Conservation (phyloP, 331 rosid genomes). For the Arachis monticola region DNA sequence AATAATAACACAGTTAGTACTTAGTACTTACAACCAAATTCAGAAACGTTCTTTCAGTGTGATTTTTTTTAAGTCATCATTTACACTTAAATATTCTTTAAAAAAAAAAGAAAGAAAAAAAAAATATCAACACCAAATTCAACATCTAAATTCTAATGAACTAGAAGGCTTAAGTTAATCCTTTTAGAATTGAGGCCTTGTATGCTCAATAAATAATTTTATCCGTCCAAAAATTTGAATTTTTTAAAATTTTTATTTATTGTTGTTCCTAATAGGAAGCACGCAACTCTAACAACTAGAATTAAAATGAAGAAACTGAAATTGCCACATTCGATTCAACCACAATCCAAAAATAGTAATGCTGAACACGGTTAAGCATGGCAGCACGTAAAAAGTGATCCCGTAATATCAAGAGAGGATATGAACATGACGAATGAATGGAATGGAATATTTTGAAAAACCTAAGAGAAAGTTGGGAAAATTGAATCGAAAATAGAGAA, state of each 20-base stretch:
- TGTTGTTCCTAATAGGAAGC: background rate
- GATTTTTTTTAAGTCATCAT: background rate
- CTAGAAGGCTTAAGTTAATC: background rate
- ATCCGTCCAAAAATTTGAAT: background rate
- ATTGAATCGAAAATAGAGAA: background rate
- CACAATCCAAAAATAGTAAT: slow-evolving; percentile 6
- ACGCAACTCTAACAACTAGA: background rate
- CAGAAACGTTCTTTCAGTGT: background rate
- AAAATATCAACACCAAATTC: background rate
- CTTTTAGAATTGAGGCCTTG: background rate
- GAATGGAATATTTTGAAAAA: background rate
- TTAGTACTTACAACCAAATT: too few relatives aligned
- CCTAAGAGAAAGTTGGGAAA: background rate
- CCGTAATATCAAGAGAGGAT: background rate
- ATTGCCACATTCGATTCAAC: background rate
- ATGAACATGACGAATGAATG: background rate
- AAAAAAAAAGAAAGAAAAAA: background rate
- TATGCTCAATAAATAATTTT: background rate
- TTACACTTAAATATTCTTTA: too few relatives aligned
- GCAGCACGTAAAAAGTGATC: background rate
- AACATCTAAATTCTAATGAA: background rate
- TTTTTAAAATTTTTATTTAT: background rate
- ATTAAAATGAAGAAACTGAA: background rate
- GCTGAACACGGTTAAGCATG: background rate
- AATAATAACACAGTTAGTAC: background rate